These are phyloP conservation scores for Ogataea hybrid DNA, from an alignment of 1,139 yeast genomes.

Conservation along the genomic window DNA sequence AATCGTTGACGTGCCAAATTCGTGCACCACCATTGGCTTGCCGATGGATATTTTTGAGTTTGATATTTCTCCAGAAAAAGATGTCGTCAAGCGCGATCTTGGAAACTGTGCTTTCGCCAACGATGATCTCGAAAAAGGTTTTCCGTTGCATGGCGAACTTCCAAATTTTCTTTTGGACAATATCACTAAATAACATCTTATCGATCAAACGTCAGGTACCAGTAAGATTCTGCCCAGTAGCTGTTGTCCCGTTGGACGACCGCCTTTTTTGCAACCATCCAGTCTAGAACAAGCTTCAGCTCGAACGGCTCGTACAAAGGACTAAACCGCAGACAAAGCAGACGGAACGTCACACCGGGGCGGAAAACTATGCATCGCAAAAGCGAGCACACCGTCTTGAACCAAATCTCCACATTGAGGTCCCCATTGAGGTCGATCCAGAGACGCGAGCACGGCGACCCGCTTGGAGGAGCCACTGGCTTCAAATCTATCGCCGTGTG, in stretches of 20 bases:
- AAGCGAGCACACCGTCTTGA: constrained; percentile 47
- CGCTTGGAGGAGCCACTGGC: constrained; percentile 48
- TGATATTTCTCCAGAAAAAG: constrained; percentile 43
- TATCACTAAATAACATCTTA: constrained; percentile 13
- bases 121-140: constrained; percentile 25
- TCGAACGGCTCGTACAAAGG: constrained; percentile 50
- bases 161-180: constrained; percentile 27
- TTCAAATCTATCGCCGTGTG: constrained; percentile 9
- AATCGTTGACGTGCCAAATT: constrained; percentile 50
- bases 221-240: constrained; percentile 46
- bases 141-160: constrained; percentile 25
- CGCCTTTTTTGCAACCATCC: constrained; percentile 52
- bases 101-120: constrained; percentile 40
- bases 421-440: constrained; percentile 73
- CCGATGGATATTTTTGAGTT: constrained; percentile 53
- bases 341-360: constrained; percentile 58
- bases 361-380: constrained; percentile 52
- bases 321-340: constrained; percentile 37
- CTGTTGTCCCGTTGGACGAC: constrained; percentile 45
- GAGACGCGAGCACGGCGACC: constrained; percentile 60
- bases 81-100: constrained; percentile 29
- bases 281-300: constrained; percentile 46
- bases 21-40: constrained; percentile 48
- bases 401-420: constrained; percentile 61
- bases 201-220: constrained; percentile 40